phyloP scores from a whole-genome alignment of 305 asterid genomes.

The Fraxinus dipetala region DNA sequence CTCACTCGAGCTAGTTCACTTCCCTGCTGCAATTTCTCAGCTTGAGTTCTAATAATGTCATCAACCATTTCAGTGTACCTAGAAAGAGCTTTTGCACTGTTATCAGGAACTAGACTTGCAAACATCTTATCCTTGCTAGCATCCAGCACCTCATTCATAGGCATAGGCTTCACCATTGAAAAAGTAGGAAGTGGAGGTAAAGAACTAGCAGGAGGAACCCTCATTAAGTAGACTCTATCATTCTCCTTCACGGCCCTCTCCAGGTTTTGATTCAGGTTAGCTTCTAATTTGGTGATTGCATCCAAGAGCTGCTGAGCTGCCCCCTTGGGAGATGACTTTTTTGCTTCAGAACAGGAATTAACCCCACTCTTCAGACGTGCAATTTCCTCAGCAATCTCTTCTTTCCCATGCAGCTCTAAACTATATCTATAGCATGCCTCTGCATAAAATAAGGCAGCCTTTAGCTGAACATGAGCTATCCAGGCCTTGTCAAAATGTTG shows the following conservation, averaged over 20 bases:
- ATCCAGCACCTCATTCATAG: conserved; percentile 84
- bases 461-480: conserved; percentile 87
- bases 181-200: conserved; percentile 80
- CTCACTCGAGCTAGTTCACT: conserved; percentile 97
- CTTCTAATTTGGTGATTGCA: conserved; percentile 70
- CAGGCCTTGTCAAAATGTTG: conserved; percentile 93
- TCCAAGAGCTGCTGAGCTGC: conserved; percentile 85
- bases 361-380: conserved; percentile 90
- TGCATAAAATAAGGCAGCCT: conserved; percentile 86
- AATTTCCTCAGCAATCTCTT: conserved; percentile 95
- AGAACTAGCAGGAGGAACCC: conserved; percentile 89
- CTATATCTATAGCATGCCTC: conserved; percentile 93
- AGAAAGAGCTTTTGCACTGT: conserved; percentile 88
- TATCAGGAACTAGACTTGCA: conserved; percentile 91
- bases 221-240: conserved; percentile 90
- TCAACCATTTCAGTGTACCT: conserved; percentile 97
- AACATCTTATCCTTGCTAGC: conserved; percentile 88
- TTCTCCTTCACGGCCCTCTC: conserved; percentile 94
- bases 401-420: conserved; percentile 90
- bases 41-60: conserved; percentile 82
- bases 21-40: conserved; percentile 96
- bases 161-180: conserved; percentile 90
- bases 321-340: conserved; percentile 77
- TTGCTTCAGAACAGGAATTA: conserved; percentile 62
- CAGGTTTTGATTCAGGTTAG: conserved; percentile 64